Conservation (phyloP, 148 eudicot genomes). For the Pharnaceum exiguum region DNA sequence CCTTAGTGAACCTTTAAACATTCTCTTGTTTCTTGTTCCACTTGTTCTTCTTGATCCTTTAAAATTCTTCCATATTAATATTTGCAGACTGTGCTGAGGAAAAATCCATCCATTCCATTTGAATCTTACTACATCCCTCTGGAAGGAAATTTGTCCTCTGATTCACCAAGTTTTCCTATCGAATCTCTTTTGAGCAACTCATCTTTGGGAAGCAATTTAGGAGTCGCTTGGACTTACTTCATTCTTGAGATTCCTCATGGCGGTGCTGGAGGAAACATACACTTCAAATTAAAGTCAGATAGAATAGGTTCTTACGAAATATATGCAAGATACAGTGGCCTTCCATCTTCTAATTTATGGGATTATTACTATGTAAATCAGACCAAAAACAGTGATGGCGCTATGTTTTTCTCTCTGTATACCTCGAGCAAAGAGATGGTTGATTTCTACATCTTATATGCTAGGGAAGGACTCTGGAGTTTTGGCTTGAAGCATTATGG, state of each 20-base stretch:
- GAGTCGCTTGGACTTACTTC: conserved; percentile 67
- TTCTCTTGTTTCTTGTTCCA: no score
- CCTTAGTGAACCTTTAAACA: no score
- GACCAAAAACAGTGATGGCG: conserved; percentile 59
- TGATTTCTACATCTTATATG: conserved; percentile 67
- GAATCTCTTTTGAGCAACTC: conserved; percentile 67
- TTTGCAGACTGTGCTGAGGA: conserved; percentile 79
- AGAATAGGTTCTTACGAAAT: conserved; percentile 43
- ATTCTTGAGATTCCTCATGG: conserved; percentile 69
- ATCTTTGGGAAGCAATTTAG: conserved; percentile 24
- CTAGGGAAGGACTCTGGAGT: conserved; percentile 79
- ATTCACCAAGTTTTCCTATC: conserved; percentile 56
- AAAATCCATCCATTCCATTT: conserved; percentile 52
- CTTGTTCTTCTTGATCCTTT: no score
- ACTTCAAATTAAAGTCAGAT: conserved; percentile 45
- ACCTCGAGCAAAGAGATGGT: conserved; percentile 52
- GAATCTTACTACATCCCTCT: conserved; percentile 68
- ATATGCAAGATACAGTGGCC: conserved; percentile 71
- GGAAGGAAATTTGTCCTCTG: conserved; percentile 29
- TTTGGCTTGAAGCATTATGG: conserved; percentile 51
- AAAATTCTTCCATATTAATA: no score
- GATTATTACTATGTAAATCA: conserved; percentile 66
- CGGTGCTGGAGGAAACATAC: conserved; percentile 78
- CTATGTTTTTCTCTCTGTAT: conserved; percentile 60
- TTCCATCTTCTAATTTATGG: conserved; percentile 59